Percentiles rank a stretch among this genome's conserved stretches.
phyloP scores from a whole-genome alignment of 805 yeast species.

The Peterozyma xylosa region DNA sequence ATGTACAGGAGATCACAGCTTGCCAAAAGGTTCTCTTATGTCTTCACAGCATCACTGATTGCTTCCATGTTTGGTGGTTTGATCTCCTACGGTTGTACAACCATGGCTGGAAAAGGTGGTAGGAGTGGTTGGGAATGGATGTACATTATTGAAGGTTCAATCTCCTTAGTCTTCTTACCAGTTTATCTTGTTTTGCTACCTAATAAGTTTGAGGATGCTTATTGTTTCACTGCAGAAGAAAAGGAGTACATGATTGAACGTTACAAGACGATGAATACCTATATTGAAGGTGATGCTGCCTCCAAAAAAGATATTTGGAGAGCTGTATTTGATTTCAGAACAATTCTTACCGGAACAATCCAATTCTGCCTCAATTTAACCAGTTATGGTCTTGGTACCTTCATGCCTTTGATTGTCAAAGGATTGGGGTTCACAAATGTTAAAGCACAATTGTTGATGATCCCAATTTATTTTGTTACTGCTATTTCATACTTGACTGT shows the following conservation, averaged over 20 bases:
- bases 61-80: conserved; percentile 55
- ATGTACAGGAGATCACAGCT: conserved; percentile 41
- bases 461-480: conserved; percentile 29
- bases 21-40: conserved; percentile 37
- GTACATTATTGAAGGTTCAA: conserved; percentile 42
- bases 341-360: conserved; percentile 1
- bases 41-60: conserved; percentile 44
- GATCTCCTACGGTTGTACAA: conserved; percentile 34
- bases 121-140: conserved; percentile 34
- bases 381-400: conserved; percentile 11
- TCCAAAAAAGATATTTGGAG: conserved; percentile 17
- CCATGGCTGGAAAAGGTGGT: conserved; percentile 15
- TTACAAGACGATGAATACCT: conserved; percentile 25
- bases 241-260: conserved; percentile 26
- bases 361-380: conserved; percentile 8
- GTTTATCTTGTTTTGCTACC: conserved; percentile 25
- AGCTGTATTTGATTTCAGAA: conserved; percentile 2
- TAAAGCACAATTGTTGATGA: conserved; percentile 30
- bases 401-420: conserved; percentile 31
- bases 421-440: conserved; percentile 22
- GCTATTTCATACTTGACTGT: conserved; percentile 19
- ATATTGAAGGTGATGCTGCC: conserved; percentile 23
- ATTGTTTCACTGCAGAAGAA: conserved; percentile 30
- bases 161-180: conserved; percentile 31
- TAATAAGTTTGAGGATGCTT: conserved; percentile 30